Base-by-base conservation (phyloP, 108 stramenopile species). In the Nannochloropsis gaditana region DNA sequence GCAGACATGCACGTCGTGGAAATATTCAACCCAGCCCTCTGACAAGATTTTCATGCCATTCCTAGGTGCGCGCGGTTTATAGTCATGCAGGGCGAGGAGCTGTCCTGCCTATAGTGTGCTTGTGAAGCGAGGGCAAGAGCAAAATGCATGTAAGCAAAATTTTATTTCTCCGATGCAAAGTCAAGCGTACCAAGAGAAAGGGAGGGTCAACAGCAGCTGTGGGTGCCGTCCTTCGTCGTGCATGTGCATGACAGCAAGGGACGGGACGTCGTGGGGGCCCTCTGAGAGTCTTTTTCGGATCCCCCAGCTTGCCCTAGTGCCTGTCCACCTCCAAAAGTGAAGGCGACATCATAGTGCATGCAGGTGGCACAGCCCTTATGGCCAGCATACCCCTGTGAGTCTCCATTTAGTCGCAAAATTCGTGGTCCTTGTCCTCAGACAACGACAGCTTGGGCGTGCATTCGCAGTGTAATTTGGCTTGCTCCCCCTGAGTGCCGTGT, bases 311-410 rank as follows among this genome's bases (percentile, higher is more conserved):
- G 59, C 59, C 59, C 59, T 73, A n/a, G 59, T 73, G 59, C 15
- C 59, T 73, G 59, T 73, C 59, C 59, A 73, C 59, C 59, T 73
- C 59, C 59, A 73, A 73, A n/a, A 73, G 59, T n/a, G n/a, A 73
- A 73, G 2, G n/a, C 59, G 59, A 73, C 59, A 73, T 73, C 59
- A 73, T 73, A 73, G 59, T 73, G 59, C 59, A 73, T 73, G n/a
- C 59, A 73, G 59, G 59, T 73, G 59, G 59, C 59, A 73, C 59
- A n/a, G 59, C n/a, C 59, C 59, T 73, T 73, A n/a, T n/a, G 59
- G 59, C 59, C 19, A n/a, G 59, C 59, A 73, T 73, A 73, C 59
- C 59, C 59, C 59, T 73, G 59, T 73, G 59, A 73, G 59, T 73
- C 59, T 73, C 59, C 59, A 73, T 73, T 73, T 73, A 73, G 59